These are phyloP conservation scores for Paecilomyces variotii DNA, from an alignment of 2,329 filamentous ascomycete genomes.

Conservation along the genomic window DNA sequence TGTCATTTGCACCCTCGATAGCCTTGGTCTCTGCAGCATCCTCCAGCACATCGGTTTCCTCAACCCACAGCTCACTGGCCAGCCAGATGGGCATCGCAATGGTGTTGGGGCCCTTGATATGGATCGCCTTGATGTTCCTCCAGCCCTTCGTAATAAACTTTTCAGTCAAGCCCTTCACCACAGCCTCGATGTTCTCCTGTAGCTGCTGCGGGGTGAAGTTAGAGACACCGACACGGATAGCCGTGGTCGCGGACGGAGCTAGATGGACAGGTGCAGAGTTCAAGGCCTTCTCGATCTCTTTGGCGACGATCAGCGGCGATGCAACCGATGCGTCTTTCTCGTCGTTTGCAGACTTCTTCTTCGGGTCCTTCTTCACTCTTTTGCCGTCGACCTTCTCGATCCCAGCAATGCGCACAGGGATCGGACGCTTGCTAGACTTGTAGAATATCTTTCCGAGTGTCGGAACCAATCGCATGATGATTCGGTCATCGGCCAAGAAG, in stretches of 20 bases:
- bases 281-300: slow-evolving; percentile 73
- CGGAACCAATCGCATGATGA: slow-evolving; percentile 63
- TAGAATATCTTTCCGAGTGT: slow-evolving; percentile 90
- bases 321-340: slow-evolving; percentile 42
- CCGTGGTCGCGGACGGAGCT: slow-evolving; percentile 67
- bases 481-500: slow-evolving; percentile 86
- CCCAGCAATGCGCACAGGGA: slow-evolving; percentile 68
- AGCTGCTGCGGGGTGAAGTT: slow-evolving; percentile 68
- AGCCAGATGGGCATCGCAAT: slow-evolving; percentile 90
- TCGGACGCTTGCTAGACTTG: slow-evolving; percentile 76
- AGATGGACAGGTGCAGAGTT: slow-evolving; percentile 72
- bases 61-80: slow-evolving; percentile 83
- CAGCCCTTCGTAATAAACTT: slow-evolving; percentile 80
- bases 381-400: slow-evolving; percentile 54
- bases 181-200: slow-evolving; percentile 69
- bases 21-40: slow-evolving; percentile 26
- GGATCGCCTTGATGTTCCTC: slow-evolving; percentile 74
- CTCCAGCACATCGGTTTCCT: slow-evolving; percentile 64
- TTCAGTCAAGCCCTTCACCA: slow-evolving; percentile 61
- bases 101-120: slow-evolving; percentile 86
- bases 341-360: slow-evolving; percentile 38
- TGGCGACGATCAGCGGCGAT: slow-evolving; percentile 60
- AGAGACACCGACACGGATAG: slow-evolving; percentile 70
- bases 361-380: slow-evolving; percentile 49
- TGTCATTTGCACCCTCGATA: slow-evolving; percentile 40